Percentiles rank a stretch among this genome's conserved stretches.
Conservation (phyloP, 441 rosid genomes). For the Adansonia grandidieri region DNA sequence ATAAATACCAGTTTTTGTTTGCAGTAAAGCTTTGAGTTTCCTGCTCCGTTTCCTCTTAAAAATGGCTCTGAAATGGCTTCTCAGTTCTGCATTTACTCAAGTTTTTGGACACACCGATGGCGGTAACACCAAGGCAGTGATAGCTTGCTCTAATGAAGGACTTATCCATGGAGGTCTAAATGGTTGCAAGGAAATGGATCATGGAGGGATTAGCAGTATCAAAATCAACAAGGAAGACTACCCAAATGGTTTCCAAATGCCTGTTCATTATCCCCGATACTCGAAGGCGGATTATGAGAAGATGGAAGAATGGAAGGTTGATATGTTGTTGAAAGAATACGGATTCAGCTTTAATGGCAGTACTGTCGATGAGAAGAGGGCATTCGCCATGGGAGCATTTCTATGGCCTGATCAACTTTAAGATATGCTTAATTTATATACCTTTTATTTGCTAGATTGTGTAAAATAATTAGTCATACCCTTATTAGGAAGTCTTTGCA, state of each 20-base stretch:
- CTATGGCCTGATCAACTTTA: conserved; percentile 55
- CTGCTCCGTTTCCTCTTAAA: not conserved
- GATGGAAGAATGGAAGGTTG: conserved; percentile 78
- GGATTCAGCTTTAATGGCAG: conserved; percentile 54
- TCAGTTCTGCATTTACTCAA: conserved; percentile 37
- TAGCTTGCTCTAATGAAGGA: conserved; percentile 26
- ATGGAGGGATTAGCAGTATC: not conserved
- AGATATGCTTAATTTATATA: not conserved
- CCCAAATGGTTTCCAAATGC: conserved; percentile 51
- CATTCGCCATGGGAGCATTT: conserved; percentile 64
- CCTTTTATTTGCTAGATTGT: not conserved
- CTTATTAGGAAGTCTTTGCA: not conserved
- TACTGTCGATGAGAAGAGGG: conserved; percentile 53
- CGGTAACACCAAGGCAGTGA: not conserved
- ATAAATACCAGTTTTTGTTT: conserved; percentile 15
- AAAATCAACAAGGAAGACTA: conserved; percentile 31
- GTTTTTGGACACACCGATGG: conserved; percentile 20
- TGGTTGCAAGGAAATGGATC: conserved; percentile 31
- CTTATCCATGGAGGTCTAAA: conserved; percentile 26
- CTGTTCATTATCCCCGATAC: conserved; percentile 69
- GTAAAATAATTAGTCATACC: not conserved
- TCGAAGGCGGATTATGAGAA: conserved; percentile 54
- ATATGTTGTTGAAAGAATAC: conserved; percentile 56
- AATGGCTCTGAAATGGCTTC: conserved; percentile 43
- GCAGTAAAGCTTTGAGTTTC: conserved; percentile 1